A percentile compares a stretch with the other conserved stretches of the same genome.
Conservation (phyloP, 768 basidiomycete genomes). For the Leucocoprinus birnbaumii region DNA sequence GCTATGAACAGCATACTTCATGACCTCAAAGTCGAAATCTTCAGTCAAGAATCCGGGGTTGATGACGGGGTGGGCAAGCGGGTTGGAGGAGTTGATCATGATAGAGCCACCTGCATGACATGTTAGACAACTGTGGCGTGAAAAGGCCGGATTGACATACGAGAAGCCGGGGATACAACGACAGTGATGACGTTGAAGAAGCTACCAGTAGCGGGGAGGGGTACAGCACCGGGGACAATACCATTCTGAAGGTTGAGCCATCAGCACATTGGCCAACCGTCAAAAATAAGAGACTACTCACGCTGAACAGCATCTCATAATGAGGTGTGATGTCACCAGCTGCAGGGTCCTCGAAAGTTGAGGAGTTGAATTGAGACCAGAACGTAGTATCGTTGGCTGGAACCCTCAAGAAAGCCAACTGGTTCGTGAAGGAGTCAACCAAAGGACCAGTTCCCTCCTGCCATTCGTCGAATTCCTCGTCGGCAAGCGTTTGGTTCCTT, state of each 20-base stretch:
- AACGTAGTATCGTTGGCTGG: slow-evolving; percentile 16
- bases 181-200: slow-evolving; percentile 15
- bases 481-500: not conserved
- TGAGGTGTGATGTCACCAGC: slow-evolving; percentile 27
- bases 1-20: slow-evolving; percentile 6
- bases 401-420: slow-evolving; percentile 25
- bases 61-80: slow-evolving; percentile 2
- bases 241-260: not conserved
- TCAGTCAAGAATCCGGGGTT: slow-evolving; percentile 6
- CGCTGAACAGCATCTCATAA: slow-evolving; percentile 25
- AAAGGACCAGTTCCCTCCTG: slow-evolving; percentile 18
- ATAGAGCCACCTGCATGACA: not conserved
- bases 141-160: not conserved
- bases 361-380: not conserved
- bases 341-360: slow-evolving; percentile 21
- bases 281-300: slow-evolving; percentile 12
- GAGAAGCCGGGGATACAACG: not conserved
- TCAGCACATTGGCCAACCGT: not conserved
- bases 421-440: slow-evolving; percentile 17
- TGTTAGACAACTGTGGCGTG: not conserved
- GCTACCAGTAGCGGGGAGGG: slow-evolving; percentile 16
- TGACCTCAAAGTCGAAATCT: slow-evolving; percentile 2
- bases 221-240: not conserved
- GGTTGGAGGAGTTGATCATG: not conserved
- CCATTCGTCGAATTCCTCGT: slow-evolving; percentile 11